Base-by-base conservation (phyloP, 2,329 filamentous ascomycete species). In the Nectriaceae sp. region DNA sequence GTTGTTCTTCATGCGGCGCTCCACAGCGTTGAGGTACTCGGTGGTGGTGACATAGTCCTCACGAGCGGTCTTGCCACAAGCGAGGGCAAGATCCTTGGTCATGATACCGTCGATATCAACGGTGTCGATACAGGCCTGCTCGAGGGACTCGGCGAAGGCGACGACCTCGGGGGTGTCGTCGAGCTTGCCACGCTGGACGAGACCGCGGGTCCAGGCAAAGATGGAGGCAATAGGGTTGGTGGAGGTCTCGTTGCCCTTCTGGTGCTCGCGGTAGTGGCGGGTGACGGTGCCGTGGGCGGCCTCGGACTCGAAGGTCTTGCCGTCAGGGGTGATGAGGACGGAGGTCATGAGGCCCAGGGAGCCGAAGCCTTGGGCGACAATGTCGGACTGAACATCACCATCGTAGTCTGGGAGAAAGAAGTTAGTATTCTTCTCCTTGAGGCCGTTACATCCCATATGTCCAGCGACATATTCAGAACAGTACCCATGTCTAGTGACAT, bases 141-240 rank as follows among this genome's bases (percentile, higher is more conserved):
- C 94, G 46, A 99, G 83, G 66, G 81, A 83, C 78, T 97, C 89
- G 50, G 93, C 94, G 66, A 96, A 99, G 42, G 89, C 82, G 51
- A 96, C 84, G 21, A 99, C 79, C 59, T 97, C 92, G 22, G 92
- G 92, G n/a, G 91, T 97, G 44, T 84, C 77, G 74, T 99, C 94
- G 59, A 99, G 84, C 76, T 90, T 88, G 63, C 94, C 94, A 64
- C 94, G 89, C 82, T 97, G 94, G 62, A 90, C 77, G 40, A 99
- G 84, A 65, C 94, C 94, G 51, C 94, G 88, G 52, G 94, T 97
- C 94, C 94, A 99, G 65, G 94, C 94, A 72, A 97, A 99, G 78
- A 99, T 97, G 70, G 90, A 96, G 55, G 94, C 94, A 65, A 97
- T 97, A 53, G 94, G 94, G 85, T 99, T 97, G 61, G 94, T 99